These are phyloP conservation scores for Imleria badia DNA, from an alignment of 768 basidiomycete species.

Conservation along the genomic window DNA sequence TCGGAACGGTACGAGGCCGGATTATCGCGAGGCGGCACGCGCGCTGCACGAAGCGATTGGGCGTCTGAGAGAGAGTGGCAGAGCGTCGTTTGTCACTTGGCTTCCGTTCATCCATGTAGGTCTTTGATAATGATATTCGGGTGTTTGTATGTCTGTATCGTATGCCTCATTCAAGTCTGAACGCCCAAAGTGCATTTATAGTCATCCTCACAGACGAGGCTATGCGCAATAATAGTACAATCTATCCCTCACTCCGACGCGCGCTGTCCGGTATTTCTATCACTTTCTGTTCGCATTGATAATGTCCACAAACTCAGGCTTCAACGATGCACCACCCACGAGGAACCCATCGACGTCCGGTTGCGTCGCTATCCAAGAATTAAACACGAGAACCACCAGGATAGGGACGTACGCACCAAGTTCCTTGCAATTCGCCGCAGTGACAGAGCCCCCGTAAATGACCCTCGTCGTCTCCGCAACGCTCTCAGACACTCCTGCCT, in stretches of 20 bases:
- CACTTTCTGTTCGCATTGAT: constrained; percentile 61
- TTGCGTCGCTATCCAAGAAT: constrained; percentile 52
- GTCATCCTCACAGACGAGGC: no score
- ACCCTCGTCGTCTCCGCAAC: constrained; percentile 79
- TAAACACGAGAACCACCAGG: neutral
- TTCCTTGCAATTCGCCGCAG: constrained; percentile 82
- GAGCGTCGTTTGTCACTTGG: no score
- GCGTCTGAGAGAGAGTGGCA: no score
- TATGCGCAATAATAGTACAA: neutral
- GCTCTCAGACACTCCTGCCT: constrained; percentile 56
- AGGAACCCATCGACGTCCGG: constrained; percentile 96
- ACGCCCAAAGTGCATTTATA: no score
- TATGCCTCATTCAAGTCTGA: no score
- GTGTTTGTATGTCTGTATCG: no score
- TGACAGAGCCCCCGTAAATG: constrained; percentile 96
- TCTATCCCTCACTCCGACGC: neutral
- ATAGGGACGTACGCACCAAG: constrained; percentile 57
- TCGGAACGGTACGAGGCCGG: neutral
- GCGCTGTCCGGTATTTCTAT: neutral
- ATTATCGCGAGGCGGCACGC: neutral
- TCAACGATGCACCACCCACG: constrained; percentile 96
- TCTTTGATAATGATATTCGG: no score
- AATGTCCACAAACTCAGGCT: constrained; percentile 94
- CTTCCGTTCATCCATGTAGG: no score
- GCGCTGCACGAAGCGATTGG: no score